Evolutionary conservation across 1,139 yeast species (phyloP).

Genomic region (Hemisphaericaspora subhashii): DNA sequence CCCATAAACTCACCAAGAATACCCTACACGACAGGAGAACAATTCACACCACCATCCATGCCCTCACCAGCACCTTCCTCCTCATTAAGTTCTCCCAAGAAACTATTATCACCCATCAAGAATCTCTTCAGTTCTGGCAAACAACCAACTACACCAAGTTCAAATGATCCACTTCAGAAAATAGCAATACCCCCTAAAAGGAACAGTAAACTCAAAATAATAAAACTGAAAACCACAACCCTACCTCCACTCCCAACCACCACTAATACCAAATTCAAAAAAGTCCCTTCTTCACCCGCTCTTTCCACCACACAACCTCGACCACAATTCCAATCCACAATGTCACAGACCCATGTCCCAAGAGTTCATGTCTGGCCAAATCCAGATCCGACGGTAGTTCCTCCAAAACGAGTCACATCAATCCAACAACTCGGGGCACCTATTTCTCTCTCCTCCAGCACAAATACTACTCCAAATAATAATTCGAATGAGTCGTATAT

Average conservation of each 20-base stretch:
- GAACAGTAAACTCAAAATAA: neutral
- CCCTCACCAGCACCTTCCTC: conserved; percentile 22
- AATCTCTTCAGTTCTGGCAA: conserved; percentile 33
- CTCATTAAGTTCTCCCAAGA: conserved; percentile 39
- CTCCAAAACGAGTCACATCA: neutral
- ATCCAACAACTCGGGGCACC: conserved; percentile 16
- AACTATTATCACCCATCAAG: conserved; percentile 43
- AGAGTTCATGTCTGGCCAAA: conserved; percentile 2
- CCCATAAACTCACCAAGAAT: conserved; percentile 25
- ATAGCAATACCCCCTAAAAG: conserved; percentile 1
- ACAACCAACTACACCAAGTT: conserved; percentile 10
- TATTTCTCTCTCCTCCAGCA: conserved; percentile 9
- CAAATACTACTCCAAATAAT: no score
- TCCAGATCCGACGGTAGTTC: neutral
- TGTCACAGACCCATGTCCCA: conserved; percentile 1
- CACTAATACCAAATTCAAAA: neutral
- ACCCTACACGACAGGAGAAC: conserved; percentile 20
- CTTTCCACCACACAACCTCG: neutral
- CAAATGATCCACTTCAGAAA: conserved; percentile 3
- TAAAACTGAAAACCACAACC: neutral
- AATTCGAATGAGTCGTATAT: conserved; percentile 2
- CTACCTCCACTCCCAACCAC: neutral
- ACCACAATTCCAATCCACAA: neutral
- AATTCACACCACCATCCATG: conserved; percentile 31
- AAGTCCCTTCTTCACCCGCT: conserved; percentile 5